A percentile compares a stretch with the other conserved stretches of the same genome.
phyloP scores from a whole-genome alignment of 179 eudicot genomes.

The Carnegiea gigantea region DNA sequence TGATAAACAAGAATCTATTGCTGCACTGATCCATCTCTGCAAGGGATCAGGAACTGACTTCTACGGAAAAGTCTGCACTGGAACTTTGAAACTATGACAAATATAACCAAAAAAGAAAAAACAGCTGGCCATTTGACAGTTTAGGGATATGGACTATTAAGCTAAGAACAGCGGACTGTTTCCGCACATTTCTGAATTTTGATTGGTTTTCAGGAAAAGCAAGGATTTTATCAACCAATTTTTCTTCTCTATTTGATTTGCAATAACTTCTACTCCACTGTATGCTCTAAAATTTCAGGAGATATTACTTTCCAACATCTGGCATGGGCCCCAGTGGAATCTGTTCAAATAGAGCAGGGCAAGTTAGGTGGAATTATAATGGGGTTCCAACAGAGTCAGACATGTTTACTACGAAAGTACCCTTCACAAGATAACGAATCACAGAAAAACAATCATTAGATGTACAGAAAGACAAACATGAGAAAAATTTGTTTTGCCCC shows the following conservation, averaged over 20 bases:
- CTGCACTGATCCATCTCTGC: not conserved
- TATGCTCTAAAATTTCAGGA: not conserved
- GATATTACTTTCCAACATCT: not conserved
- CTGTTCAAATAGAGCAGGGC: not conserved
- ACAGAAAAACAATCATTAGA: not conserved
- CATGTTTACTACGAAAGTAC: too few species aligned
- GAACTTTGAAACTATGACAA: not conserved
- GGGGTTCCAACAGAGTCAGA: not conserved
- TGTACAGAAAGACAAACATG: constrained; percentile 5
- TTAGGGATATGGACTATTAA: not conserved
- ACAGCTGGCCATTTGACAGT: not conserved
- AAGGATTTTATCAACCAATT: not conserved
- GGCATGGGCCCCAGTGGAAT: not conserved
- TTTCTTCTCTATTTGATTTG: not conserved
- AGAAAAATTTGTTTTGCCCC: not conserved
- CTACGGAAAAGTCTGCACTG: not conserved
- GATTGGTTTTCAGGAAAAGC: not conserved
- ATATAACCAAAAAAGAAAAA: not conserved
- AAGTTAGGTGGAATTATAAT: not conserved
- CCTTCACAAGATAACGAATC: not conserved
- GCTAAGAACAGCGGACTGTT: not conserved
- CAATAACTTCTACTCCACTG: not conserved
- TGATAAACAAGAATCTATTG: too few species aligned
- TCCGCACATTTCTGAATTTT: not conserved
- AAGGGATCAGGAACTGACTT: not conserved